Evolutionary conservation across 345 rosid genomes (phyloP).

Genomic region (Mangifera indica): DNA sequence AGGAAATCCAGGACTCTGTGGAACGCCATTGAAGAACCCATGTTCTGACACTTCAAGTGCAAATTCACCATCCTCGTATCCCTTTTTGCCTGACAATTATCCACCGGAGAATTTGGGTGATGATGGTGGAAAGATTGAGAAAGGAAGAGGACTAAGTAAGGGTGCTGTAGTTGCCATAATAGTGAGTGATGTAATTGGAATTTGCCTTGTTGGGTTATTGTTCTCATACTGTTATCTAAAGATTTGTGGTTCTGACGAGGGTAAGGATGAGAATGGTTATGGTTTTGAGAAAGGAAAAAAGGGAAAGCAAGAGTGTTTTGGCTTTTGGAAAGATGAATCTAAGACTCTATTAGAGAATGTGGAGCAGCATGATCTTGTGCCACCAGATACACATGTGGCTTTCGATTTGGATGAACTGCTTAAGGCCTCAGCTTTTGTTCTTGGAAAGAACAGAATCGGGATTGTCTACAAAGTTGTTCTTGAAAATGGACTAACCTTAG

Average conservation of each 20-base stretch:
- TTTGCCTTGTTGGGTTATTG: slow-evolving; percentile 81
- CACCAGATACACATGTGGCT: slow-evolving; percentile 69
- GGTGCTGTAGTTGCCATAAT: slow-evolving; percentile 61
- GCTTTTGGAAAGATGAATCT: slow-evolving; percentile 80
- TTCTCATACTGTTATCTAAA: slow-evolving; percentile 80
- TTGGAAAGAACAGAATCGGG: slow-evolving; percentile 96
- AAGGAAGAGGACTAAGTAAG: slow-evolving; percentile 62
- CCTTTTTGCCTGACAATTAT: slow-evolving; percentile 60
- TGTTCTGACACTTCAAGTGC: slow-evolving; percentile 49
- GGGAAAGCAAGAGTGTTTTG: slow-evolving; percentile 56
- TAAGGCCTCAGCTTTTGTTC: slow-evolving; percentile 92
- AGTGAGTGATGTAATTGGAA: slow-evolving; percentile 79
- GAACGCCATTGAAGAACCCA: slow-evolving; percentile 78
- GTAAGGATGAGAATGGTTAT: slow-evolving; percentile 41
- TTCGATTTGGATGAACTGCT: slow-evolving; percentile 91
- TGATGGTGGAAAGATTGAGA: slow-evolving; percentile 37
- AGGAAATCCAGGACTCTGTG: slow-evolving; percentile 85
- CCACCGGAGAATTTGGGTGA: slow-evolving; percentile 41
- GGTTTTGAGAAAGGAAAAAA: slow-evolving; percentile 59
- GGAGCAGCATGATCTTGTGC: slow-evolving; percentile 76
- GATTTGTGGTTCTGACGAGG: slow-evolving; percentile 42
- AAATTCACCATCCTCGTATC: slow-evolving; percentile 60
- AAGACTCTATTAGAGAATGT: slow-evolving; percentile 72
- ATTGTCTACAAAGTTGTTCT: slow-evolving; percentile 95
- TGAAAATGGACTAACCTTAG: slow-evolving; percentile 81